These are phyloP conservation scores for Tuber aestivum DNA, from an alignment of 495 filamentous ascomycete species.

Conservation along the genomic window DNA sequence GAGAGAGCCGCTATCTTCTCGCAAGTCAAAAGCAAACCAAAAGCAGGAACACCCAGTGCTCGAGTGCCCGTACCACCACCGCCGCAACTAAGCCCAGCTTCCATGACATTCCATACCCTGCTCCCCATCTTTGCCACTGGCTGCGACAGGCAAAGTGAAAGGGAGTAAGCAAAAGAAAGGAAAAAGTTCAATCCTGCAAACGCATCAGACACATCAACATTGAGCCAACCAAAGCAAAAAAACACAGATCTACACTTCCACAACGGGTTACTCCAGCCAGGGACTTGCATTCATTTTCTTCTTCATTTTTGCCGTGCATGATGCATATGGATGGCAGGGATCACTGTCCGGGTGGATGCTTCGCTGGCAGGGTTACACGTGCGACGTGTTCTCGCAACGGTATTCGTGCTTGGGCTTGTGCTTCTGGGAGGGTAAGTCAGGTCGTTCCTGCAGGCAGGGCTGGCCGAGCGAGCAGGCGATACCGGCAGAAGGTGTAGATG, in stretches of 20 bases:
- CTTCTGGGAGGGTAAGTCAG: not conserved
- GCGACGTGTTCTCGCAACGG: not conserved
- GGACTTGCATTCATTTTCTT: not conserved
- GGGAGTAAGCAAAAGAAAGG: not conserved
- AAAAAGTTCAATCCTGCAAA: slow-evolving; percentile 1
- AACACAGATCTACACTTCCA: not conserved
- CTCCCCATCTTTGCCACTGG: not conserved
- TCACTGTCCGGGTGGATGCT: not conserved
- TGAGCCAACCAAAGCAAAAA: not conserved
- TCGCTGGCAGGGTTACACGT: slow-evolving; percentile 4
- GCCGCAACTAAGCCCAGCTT: not conserved
- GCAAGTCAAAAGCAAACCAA: not conserved
- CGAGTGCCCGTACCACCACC: not conserved
- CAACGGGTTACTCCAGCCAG: not conserved
- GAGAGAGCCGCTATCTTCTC: not conserved
- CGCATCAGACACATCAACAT: not conserved
- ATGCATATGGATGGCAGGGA: not conserved
- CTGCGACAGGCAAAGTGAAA: not conserved
- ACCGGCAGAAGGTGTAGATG: not conserved
- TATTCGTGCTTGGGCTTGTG: not conserved
- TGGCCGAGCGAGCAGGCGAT: not conserved
- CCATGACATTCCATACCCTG: not conserved
- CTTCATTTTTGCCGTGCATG: not conserved
- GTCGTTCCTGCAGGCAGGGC: slow-evolving; percentile 3
- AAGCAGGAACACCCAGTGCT: not conserved